Base-by-base conservation (phyloP, 805 yeast genomes). In the Sungouiozyma ichnusensis region DNA sequence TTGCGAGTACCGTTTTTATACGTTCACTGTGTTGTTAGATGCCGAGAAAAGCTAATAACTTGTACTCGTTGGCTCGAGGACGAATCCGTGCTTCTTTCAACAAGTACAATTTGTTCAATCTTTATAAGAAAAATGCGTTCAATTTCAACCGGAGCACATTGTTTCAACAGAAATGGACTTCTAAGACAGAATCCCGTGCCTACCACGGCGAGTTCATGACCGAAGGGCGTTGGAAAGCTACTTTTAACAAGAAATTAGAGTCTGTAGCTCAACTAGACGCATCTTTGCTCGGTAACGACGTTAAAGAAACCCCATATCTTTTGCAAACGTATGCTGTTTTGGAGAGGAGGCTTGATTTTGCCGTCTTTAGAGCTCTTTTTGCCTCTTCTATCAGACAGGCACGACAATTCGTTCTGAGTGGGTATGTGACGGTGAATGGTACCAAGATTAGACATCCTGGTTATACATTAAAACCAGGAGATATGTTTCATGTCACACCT, bases 331-430 rank as follows among this genome's bases (percentile, higher is more conserved):
- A 70, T 63, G 95, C 95, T 3, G 79, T 80, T 2, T 67, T 90
- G 48, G 98, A 90, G 63, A 83, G 81, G 57, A 73, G 98, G 58
- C 71, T 90, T 27, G 98, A 90, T 61, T 76, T 82, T 58, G 97
- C 96, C 2, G 54, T 90, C 9, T 92, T 85, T 67, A 79, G 98
- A 64, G 71, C 96, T 16, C 73, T 90, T 83, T 87, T 90, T 68
- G 95, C 97, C 4, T 76, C 94, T 4, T 83, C 95, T 6, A 77
- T 86, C 3, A 79, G 97, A 69, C 97, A 90, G 65, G 95, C 98
- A 2, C 76, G 96, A 52, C 87, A 84, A 58, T 86, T 83, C 54
- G 79, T 92, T 45, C 63, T 84, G 14, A 78, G 77, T 37, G 94
- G 95, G 1, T 69, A 80, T 49, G 97, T 90, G 11, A 68, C 71